Base-by-base conservation (phyloP, 208 protist genomes). In the Acanthamoeba polyphaga region DNA sequence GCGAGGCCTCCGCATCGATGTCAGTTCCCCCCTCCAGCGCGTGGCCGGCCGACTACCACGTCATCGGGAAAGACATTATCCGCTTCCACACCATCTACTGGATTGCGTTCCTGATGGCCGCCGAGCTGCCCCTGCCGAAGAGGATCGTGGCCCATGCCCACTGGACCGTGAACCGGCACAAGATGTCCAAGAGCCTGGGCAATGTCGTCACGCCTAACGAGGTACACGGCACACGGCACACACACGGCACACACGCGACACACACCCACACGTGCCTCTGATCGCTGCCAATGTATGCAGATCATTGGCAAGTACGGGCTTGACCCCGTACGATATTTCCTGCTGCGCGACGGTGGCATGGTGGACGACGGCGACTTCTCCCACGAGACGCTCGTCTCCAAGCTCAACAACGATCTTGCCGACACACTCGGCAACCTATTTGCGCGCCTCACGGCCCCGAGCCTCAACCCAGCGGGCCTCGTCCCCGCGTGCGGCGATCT, bases 51-150 rank as follows among this genome's bases (percentile, higher is more conserved):
- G 96, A 96, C 55, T 95, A 96, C 51, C 99, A 99, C 96, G 96
- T 99, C 0, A 98, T 99, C 38, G 99, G 99, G 27, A 99, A 99
- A 97, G 99, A 99, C 96, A 99, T 99, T 95, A 95, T 99, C 29
- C 98, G 99, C 95, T 99, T 99, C 96, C 99, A 99, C 96, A 97
- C 98, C 64, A 98, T 99, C 88, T 99, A 99, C 96, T 99, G 99
- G 99, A 99, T 99, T 2, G 98, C 99, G 10, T 99, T 99, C 87
- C 96, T 99, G 53, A 97, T 99, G 55, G 95, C 92, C 22, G 98
- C 98, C 1, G 99, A 98, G 24, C 95, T 99, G 53, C 97, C 97
- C n/a, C 96, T 99, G 34, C 99, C 99, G 10, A 97, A 98, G 95
- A 92, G 96, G 58, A 93, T 99, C 22, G 95, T 99, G 53, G 97